Evolutionary conservation across 257 asterid species (phyloP), one percentile per base, ranked within the genome.

Genomic region (Solanum bukasovii): DNA sequence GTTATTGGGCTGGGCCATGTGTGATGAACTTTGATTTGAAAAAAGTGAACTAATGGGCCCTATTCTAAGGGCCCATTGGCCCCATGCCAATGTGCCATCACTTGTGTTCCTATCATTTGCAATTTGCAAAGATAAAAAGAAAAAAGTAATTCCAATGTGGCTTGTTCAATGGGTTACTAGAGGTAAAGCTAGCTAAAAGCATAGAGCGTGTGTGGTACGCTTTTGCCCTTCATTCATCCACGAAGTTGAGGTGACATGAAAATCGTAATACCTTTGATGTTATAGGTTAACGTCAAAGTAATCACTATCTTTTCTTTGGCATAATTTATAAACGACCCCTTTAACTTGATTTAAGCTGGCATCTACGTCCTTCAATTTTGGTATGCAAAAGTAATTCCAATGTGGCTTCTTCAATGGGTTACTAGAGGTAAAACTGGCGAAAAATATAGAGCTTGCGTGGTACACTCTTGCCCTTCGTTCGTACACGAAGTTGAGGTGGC

Each of bases 1-100:
- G 90, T 84, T 78, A 84, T 85, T 91, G 90, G 90, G 89, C 87
- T 87, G 91, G 89, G 79, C 88, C 89, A 77, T 29, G n/a, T 12
- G 9, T 27, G 74, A 71, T 65, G 68, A 87, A 68, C 34, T 75
- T 52, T 79, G 87, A 21, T 78, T 14, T 14, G 21, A 37, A 44
- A 63, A 59, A 87, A 20, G 87, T 7, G 38, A 71, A 33, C 13
- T 3, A 29, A 88, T 18, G 87, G 74, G 40, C 79, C 79, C 25
- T 16, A 42, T 82, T 63, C 38, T 72, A 70, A 25, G 85, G 90
- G 85, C 86, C 92, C 90, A 65, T 78, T 46, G 13, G 77, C 34
- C 65, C 38, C 25, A 12, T 44, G 13, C 52, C 52, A 44, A 44
- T 44, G 18, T 44, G 52, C 40, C 84, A 44, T 61, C 14, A 83